phyloP scores from a whole-genome alignment of 2,329 filamentous ascomycete species.

The Sarocladiaceae sp. region DNA sequence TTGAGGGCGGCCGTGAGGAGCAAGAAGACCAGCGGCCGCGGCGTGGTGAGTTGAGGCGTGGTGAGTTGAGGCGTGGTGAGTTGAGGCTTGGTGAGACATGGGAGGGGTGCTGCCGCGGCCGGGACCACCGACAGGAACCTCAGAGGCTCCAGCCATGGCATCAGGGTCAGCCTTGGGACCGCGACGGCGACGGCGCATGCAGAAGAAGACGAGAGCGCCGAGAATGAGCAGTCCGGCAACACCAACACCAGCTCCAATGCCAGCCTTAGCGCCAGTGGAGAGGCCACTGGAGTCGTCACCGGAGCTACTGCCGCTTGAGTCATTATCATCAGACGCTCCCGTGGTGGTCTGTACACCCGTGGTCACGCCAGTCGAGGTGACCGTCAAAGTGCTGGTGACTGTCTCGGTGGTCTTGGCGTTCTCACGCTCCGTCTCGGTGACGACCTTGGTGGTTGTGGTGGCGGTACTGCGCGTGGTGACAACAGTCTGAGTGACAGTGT shows the following conservation, averaged over 20 bases:
- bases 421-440: conserved; percentile 26
- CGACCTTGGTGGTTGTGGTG: conserved; percentile 21
- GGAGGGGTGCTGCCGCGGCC: conserved; percentile 14
- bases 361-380: conserved; percentile 27
- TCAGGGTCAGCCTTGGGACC: conserved; percentile 28
- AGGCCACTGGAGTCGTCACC: conserved; percentile 22
- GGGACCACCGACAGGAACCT: conserved; percentile 32
- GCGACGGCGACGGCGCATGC: conserved; percentile 24
- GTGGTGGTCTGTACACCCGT: conserved; percentile 23
- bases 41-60: conserved; percentile 14
- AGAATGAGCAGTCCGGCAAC: conserved; percentile 29
- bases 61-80: conserved; percentile 13
- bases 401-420: conserved; percentile 33
- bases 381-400: conserved; percentile 28
- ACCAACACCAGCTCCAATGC: conserved; percentile 34
- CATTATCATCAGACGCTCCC: conserved; percentile 18
- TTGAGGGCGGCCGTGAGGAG: conserved; percentile 6
- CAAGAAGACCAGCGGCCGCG: conserved; percentile 18
- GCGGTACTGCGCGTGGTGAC: conserved; percentile 23
- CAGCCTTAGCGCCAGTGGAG: conserved; percentile 36
- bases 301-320: conserved; percentile 12
- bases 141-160: conserved; percentile 34
- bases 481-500: conserved; percentile 24
- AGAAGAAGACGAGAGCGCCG: conserved; percentile 22
- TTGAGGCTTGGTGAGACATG: conserved; percentile 23